These are phyloP conservation scores for Puccinia triticina DNA, from an alignment of 1,284 basidiomycete genomes.

Conservation along the genomic window DNA sequence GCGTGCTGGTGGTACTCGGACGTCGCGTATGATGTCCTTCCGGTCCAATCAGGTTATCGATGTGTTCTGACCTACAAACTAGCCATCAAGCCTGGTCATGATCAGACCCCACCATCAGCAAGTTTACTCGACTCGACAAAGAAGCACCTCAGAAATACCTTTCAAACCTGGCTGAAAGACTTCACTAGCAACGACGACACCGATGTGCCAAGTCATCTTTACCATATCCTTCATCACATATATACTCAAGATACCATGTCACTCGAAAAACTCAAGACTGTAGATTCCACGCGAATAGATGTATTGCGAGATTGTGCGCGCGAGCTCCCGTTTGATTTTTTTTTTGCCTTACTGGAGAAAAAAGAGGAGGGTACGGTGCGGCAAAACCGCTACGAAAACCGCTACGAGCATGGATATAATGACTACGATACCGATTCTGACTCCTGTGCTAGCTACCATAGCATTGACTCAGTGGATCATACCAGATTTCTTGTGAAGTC, in stretches of 20 bases:
- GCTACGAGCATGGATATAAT: too few species aligned
- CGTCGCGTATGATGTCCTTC: conserved; percentile 52
- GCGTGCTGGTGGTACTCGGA: conserved; percentile 53
- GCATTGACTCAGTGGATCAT: too few species aligned
- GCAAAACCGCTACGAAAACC: too few species aligned
- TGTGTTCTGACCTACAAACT: conserved; percentile 48
- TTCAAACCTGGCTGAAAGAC: not conserved
- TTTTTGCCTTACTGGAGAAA: too few species aligned
- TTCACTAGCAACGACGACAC: not conserved
- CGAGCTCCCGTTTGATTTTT: too few species aligned
- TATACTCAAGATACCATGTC: not conserved
- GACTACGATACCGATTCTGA: too few species aligned
- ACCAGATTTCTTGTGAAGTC: too few species aligned
- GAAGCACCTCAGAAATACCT: not conserved
- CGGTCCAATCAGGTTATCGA: conserved; percentile 48
- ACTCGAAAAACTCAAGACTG: not conserved
- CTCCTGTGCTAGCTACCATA: too few species aligned
- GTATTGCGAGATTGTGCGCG: too few species aligned
- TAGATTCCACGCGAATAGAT: too few species aligned
- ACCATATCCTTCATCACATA: not conserved
- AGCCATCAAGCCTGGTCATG: not conserved
- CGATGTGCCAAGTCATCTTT: not conserved
- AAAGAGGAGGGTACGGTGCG: too few species aligned
- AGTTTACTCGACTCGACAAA: not conserved
- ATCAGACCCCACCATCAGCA: not conserved